phyloP scores from a whole-genome alignment of 1,284 basidiomycete genomes.

The Microbotryomycetes sp. region DNA sequence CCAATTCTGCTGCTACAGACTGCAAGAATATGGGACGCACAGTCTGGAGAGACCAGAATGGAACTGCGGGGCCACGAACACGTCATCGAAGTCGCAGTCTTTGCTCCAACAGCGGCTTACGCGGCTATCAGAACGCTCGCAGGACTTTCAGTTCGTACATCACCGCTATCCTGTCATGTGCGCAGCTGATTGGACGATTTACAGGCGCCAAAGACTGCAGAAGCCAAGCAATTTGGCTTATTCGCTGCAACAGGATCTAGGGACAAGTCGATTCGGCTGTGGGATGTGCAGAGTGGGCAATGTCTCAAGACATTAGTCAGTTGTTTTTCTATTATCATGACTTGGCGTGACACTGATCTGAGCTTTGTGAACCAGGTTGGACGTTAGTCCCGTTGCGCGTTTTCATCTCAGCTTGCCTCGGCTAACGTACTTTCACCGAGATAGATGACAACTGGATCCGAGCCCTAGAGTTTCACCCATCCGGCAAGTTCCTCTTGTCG shows the following conservation, averaged over 20 bases:
- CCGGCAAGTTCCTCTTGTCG: constrained; percentile 75
- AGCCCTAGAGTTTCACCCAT: constrained; percentile 73
- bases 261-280: constrained; percentile 80
- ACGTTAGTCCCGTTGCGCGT: constrained; percentile 5
- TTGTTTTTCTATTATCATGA: constrained; percentile 6
- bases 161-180: not conserved
- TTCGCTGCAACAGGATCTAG: constrained; percentile 75
- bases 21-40: constrained; percentile 68
- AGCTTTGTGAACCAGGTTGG: constrained; percentile 14
- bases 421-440: constrained; percentile 45
- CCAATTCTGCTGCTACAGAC: constrained; percentile 50
- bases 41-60: constrained; percentile 66
- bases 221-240: constrained; percentile 33
- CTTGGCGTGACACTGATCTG: not conserved
- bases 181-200: not conserved
- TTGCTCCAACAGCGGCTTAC: constrained; percentile 69
- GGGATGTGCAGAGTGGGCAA: constrained; percentile 73
- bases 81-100: constrained; percentile 72
- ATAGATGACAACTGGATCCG: constrained; percentile 79
- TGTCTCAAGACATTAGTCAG: constrained; percentile 58
- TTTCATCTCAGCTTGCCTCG: not conserved
- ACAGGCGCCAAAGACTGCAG: constrained; percentile 17
- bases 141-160: constrained; percentile 54
- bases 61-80: constrained; percentile 84
- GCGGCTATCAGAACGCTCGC: constrained; percentile 67